These are phyloP conservation scores for Venturia effusa DNA, from an alignment of 2,329 filamentous ascomycete genomes.

Conservation along the genomic window DNA sequence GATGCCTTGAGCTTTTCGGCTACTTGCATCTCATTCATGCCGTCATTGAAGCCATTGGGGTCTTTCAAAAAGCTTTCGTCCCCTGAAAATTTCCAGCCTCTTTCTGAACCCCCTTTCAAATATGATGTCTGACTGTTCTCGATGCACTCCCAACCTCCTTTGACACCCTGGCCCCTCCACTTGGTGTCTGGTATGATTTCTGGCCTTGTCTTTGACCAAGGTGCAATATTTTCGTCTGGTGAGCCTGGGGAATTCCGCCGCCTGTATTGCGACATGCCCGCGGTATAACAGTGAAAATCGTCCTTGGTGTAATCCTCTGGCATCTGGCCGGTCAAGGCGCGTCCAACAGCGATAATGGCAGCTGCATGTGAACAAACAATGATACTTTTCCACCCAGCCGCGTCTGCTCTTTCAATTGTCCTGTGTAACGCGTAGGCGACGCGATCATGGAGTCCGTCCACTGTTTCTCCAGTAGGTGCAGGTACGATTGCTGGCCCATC, in stretches of 20 bases:
- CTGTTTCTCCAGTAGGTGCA: conserved; percentile 58
- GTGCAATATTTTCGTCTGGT: conserved; percentile 13
- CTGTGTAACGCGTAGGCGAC: conserved; percentile 57
- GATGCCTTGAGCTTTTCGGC: conserved; percentile 4
- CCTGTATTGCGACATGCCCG: conserved; percentile 61
- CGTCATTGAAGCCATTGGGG: conserved; percentile 7
- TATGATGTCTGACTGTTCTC: conserved; percentile 79
- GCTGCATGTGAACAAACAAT: conserved; percentile 86
- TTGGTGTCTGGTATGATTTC: conserved; percentile 30
- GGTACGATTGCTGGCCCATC: conserved; percentile 39
- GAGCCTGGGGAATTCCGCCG: conserved; percentile 26
- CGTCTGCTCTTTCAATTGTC: conserved; percentile 64
- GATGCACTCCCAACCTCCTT: conserved; percentile 70
- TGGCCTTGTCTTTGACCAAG: conserved; percentile 21
- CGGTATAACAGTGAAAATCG: conserved; percentile 80
- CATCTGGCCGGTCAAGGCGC: conserved; percentile 67
- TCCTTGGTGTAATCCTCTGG: conserved; percentile 60
- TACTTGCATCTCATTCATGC: conserved; percentile 5
- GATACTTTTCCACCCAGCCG: conserved; percentile 51
- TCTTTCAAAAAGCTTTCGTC: conserved; percentile 11
- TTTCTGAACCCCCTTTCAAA: conserved; percentile 66
- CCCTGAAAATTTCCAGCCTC: conserved; percentile 58
- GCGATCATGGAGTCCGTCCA: conserved; percentile 69
- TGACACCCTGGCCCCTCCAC: conserved; percentile 54
- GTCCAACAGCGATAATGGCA: conserved; percentile 73